Conservation (phyloP, 306 rosid genomes). For the Psophocarpus tetragonolobus region DNA sequence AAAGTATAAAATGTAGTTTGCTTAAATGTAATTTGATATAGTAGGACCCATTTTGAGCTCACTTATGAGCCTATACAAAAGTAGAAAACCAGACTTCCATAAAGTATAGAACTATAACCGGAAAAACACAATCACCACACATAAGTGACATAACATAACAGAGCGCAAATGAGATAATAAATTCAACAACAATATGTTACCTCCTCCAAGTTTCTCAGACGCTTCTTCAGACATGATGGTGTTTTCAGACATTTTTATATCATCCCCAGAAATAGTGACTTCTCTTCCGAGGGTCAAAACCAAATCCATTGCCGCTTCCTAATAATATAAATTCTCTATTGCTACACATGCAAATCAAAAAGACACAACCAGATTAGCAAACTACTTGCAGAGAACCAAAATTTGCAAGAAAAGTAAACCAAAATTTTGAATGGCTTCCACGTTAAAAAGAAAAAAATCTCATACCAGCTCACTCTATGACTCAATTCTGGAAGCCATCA, state of each 20-base stretch:
- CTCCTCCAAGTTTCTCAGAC: not conserved
- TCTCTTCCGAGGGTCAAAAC: not conserved
- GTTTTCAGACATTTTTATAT: conserved; percentile 19
- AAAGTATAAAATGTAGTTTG: not conserved
- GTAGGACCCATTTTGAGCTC: not conserved
- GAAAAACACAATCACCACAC: not conserved
- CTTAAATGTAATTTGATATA: not conserved
- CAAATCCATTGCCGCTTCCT: conserved; percentile 26
- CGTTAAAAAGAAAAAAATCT: not conserved
- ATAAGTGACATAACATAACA: not conserved
- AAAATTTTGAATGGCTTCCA: not conserved
- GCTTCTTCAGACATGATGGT: not conserved
- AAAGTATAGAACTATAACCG: not conserved
- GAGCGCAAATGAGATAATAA: not conserved
- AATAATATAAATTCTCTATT: not conserved
- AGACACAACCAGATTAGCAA: not conserved
- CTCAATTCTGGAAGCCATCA: not conserved
- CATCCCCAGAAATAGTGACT: not conserved
- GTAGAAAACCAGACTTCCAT: not conserved
- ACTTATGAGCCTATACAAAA: not conserved
- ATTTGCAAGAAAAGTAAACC: not conserved
- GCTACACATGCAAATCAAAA: conserved; percentile 22
- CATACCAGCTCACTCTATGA: conserved; percentile 4
- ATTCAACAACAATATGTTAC: conserved; percentile 29
- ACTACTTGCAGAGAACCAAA: not conserved